Evolutionary conservation across 1,284 basidiomycete genomes (phyloP), one percentile per base, ranked within the genome.

Genomic region (Pascua sp.): DNA sequence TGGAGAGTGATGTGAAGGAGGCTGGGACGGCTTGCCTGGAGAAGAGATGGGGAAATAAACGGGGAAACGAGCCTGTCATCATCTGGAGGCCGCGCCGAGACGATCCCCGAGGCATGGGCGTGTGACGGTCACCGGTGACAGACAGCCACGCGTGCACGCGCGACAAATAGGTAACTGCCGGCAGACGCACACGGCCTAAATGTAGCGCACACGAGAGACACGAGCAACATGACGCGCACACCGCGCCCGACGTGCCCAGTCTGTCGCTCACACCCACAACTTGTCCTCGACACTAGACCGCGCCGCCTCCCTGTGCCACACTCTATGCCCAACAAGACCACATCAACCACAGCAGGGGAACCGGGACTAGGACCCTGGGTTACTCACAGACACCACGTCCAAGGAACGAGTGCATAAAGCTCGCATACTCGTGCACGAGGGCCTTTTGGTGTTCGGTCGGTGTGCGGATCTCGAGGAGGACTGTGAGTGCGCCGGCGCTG

Each of bases 311-410:
- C 15, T 16, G 37, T 15, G n/a, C 47, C 32, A 32, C 13, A 12
- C 32, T 16, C 37, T 13, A n/a, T n/a, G n/a, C n/a, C n/a, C 5
- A 18, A 37, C 11, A 5, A 49, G 43, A 12, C 12, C 11, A 24
- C 4, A 15, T n/a, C 16, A 5, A 18, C 12, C 51, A 46, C 24
- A n/a, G n/a, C 24, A 32, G 24, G 24, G 4, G 24, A 32, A 7
- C 24, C 3, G 24, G 7, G 24, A 32, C 24, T 3, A 32, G 24
- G 15, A 50, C 39, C 49, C 24, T 42, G 16, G 10, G 9, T 2
- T 38, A 76, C 75, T 74, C 60, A 78, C 77, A 76, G 45, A 77
- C 75, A 48, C 77, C 77, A 46, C 77, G 70, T 12, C 77, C 77
- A 38, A 73, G 53, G 61, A 77, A 78, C 8, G 69, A 72, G 60